A percentile compares a stretch with the other conserved stretches of the same genome.
Evolutionary conservation across 371 early-diverging fungal species (phyloP).

Genomic region (Mortierella sp.): DNA sequence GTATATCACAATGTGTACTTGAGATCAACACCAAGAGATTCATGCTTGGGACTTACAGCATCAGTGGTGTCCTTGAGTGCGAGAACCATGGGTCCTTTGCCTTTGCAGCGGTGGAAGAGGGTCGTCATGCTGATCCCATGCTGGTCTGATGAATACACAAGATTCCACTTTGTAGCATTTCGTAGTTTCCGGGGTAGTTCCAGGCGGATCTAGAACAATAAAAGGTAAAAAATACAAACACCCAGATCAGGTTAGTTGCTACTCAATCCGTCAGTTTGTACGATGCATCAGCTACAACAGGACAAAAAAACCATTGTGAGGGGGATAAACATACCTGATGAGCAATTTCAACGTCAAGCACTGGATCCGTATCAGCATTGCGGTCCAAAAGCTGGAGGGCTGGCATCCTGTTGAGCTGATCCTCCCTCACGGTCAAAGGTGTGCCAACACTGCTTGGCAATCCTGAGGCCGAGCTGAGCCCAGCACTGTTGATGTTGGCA

Average conservation of each 20-base stretch:
- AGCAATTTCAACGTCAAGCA: slow-evolving; percentile 63
- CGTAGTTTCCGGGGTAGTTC: slow-evolving; percentile 74
- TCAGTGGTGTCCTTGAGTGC: slow-evolving; percentile 79
- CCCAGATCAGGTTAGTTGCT: slow-evolving; percentile 1
- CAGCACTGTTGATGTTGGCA: background rate
- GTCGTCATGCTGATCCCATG: slow-evolving; percentile 93
- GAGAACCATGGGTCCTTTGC: slow-evolving; percentile 79
- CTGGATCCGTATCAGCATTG: slow-evolving; percentile 61
- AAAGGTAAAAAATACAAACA: background rate
- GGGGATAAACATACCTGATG: slow-evolving; percentile 59
- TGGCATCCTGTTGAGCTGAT: slow-evolving; percentile 56
- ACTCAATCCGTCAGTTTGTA: background rate
- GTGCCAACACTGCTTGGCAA: slow-evolving; percentile 15
- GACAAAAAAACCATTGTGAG: background rate
- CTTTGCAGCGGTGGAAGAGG: slow-evolving; percentile 73
- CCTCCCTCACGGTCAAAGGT: slow-evolving; percentile 35
- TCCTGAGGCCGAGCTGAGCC: slow-evolving; percentile 2
- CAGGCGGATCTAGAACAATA: slow-evolving; percentile 41
- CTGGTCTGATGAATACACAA: slow-evolving; percentile 91
- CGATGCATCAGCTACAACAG: background rate
- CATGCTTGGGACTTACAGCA: slow-evolving; percentile 62
- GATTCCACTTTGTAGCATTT: slow-evolving; percentile 78
- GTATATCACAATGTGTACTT: background rate
- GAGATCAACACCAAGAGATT: slow-evolving; percentile 1
- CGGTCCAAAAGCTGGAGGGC: slow-evolving; percentile 60